These are phyloP conservation scores for Nemania sp. DNA, from an alignment of 2,329 filamentous ascomycete species.

Conservation along the genomic window DNA sequence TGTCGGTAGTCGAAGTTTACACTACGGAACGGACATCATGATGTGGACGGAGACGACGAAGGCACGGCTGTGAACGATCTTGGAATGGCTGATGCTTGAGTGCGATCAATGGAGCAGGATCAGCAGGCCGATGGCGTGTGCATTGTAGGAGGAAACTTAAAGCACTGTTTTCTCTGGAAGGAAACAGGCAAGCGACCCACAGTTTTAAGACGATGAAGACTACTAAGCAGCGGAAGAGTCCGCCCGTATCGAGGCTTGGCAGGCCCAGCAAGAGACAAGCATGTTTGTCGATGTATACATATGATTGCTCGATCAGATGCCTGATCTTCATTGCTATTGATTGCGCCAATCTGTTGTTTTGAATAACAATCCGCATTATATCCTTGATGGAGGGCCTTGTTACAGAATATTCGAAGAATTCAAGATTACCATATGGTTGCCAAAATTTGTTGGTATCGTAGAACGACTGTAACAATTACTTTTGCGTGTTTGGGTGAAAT, in stretches of 20 bases:
- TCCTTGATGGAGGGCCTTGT: no score
- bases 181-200: constrained; percentile 9
- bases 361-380: no score
- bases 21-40: constrained; percentile 12
- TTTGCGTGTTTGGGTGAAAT: no score
- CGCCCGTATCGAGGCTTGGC: constrained; percentile 18
- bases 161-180: constrained; percentile 8
- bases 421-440: no score
- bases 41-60: constrained; percentile 23
- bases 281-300: constrained; percentile 19
- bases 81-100: constrained; percentile 2
- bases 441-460: no score
- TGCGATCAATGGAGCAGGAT: constrained; percentile 9
- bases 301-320: constrained; percentile 3
- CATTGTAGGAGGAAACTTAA: not conserved
- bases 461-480: no score
- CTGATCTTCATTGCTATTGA: not conserved
- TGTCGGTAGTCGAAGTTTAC: constrained; percentile 6
- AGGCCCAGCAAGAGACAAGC: constrained; percentile 17
- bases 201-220: not conserved
- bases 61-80: constrained; percentile 18
- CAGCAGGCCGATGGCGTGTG: constrained; percentile 4
- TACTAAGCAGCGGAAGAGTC: constrained; percentile 14
- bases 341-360: not conserved
- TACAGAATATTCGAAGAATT: no score